Evolutionary conservation across 371 early-diverging fungal genomes (phyloP).

Genomic region (Mortierella sp.): DNA sequence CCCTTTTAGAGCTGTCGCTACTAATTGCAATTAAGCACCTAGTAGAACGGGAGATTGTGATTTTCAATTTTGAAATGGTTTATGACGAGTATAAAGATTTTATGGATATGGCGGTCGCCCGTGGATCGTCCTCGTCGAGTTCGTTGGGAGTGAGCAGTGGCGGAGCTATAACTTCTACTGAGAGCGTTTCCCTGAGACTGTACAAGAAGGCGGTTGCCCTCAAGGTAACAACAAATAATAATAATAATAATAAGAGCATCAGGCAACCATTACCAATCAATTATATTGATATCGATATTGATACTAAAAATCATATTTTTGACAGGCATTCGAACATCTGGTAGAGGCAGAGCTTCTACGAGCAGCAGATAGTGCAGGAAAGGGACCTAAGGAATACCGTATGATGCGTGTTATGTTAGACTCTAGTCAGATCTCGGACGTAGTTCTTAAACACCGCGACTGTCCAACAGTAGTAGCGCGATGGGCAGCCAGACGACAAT

Average conservation of each 20-base stretch:
- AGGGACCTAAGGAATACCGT: constrained; percentile 87
- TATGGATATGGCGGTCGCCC: constrained; percentile 67
- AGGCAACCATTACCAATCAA: not conserved
- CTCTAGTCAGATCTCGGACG: constrained; percentile 75
- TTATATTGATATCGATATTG: not conserved
- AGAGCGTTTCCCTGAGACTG: constrained; percentile 76
- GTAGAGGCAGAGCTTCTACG: constrained; percentile 77
- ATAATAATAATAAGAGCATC: not conserved
- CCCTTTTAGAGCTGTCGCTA: constrained; percentile 84
- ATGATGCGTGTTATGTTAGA: constrained; percentile 86
- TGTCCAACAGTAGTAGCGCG: constrained; percentile 67
- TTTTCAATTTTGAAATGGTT: constrained; percentile 95
- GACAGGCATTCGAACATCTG: constrained; percentile 82
- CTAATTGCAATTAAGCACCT: constrained; percentile 85
- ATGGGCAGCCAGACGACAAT: constrained; percentile 60
- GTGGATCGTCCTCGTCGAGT: constrained; percentile 47
- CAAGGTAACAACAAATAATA: constrained; percentile 66
- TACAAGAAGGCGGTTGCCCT: constrained; percentile 85
- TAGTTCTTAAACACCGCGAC: constrained; percentile 67
- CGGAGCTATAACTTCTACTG: constrained; percentile 27
- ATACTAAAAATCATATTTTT: not conserved
- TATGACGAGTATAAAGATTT: constrained; percentile 92
- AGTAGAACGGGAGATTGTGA: constrained; percentile 69
- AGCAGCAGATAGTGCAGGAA: constrained; percentile 67
- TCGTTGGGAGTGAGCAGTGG: constrained; percentile 30